phyloP scores from a whole-genome alignment of 225 moss, liverwort and hornwort species.

The Straminergon stramineum region DNA sequence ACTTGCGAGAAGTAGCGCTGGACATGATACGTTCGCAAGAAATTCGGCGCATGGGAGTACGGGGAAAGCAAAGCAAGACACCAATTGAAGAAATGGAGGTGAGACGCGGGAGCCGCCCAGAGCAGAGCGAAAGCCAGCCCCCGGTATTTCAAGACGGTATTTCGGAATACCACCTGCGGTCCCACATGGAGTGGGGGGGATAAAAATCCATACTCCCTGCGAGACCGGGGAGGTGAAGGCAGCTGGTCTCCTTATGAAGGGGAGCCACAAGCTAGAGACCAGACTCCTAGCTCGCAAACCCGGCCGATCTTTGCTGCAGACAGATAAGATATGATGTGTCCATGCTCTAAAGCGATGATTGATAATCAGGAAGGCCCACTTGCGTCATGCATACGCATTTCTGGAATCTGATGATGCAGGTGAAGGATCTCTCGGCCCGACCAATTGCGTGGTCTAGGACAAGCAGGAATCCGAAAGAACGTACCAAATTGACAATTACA shows the following conservation, averaged over 20 bases:
- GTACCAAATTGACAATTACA: neutral
- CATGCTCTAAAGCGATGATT: neutral
- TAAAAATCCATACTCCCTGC: neutral
- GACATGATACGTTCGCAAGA: neutral
- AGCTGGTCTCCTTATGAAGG: too few species aligned
- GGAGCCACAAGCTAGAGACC: neutral
- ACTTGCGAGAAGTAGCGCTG: neutral
- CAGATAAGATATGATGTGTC: neutral
- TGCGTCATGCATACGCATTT: neutral
- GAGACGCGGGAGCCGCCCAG: neutral
- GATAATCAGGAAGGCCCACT: neutral
- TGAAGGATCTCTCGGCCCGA: neutral
- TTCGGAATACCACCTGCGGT: neutral
- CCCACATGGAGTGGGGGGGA: neutral
- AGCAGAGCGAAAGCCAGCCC: neutral
- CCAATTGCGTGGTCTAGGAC: neutral
- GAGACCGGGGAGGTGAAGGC: neutral
- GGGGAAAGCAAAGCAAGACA: neutral
- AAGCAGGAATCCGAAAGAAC: neutral
- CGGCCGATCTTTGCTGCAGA: neutral
- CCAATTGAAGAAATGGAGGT: neutral
- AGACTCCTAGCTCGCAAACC: neutral
- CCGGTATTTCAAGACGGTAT: neutral
- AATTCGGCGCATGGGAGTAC: neutral
- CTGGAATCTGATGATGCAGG: neutral